These are phyloP conservation scores for Stephania cephalantha DNA, from an alignment of 164 flowering plant genomes.

Conservation along the genomic window DNA sequence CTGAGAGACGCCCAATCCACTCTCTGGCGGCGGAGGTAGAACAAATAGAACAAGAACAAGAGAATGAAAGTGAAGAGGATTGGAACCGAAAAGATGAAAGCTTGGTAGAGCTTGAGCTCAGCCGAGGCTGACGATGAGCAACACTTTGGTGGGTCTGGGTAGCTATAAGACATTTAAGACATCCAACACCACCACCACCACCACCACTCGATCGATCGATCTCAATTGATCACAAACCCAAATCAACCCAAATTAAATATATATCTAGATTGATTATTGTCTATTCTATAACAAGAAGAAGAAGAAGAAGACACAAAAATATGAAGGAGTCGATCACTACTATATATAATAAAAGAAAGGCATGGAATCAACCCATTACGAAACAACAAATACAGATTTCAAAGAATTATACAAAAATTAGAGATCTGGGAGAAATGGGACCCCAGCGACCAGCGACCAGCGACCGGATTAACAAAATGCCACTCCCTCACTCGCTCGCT, in stretches of 20 bases:
- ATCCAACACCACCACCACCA: constrained; percentile 9
- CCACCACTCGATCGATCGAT: not conserved
- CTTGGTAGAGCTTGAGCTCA: constrained; percentile 50
- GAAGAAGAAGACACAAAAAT: not conserved
- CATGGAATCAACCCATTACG: not conserved
- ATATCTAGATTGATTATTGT: too few relatives aligned
- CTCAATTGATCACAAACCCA: not conserved
- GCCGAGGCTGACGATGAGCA: constrained; percentile 32
- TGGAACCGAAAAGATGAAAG: constrained; percentile 58
- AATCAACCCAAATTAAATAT: too few relatives aligned
- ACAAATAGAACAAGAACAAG: constrained; percentile 48
- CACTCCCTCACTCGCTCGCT: not conserved
- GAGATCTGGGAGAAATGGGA: not conserved
- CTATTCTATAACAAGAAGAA: too few relatives aligned
- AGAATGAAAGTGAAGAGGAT: constrained; percentile 51
- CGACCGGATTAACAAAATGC: not conserved
- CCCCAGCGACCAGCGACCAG: too few relatives aligned
- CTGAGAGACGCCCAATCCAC: constrained; percentile 61
- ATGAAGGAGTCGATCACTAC: not conserved
- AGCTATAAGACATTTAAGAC: constrained; percentile 22
- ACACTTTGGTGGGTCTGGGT: constrained; percentile 22
- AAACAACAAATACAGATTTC: not conserved
- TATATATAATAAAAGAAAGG: too few relatives aligned
- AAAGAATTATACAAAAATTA: too few relatives aligned
- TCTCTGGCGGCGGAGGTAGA: constrained; percentile 57